Evolutionary conservation across 2,329 filamentous ascomycete genomes (phyloP).

Genomic region (Fusarium sp.): DNA sequence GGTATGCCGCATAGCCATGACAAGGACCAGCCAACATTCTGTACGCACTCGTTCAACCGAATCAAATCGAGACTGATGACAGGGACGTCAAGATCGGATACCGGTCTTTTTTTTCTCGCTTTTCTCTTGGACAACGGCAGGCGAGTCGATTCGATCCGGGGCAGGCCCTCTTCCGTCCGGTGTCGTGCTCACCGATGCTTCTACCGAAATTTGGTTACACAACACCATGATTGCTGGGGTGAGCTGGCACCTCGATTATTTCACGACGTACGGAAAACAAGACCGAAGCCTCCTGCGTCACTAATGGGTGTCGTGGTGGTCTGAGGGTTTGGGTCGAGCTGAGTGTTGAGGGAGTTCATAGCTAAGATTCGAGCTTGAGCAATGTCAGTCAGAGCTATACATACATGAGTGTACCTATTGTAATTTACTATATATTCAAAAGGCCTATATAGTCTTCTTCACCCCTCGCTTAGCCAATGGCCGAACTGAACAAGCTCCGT

Average conservation of each 20-base stretch:
- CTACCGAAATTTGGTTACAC: conserved; percentile 32
- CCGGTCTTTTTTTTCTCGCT: neutral
- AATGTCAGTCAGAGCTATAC: neutral
- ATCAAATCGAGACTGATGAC: neutral
- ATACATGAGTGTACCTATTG: too few relatives aligned
- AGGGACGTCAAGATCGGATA: neutral
- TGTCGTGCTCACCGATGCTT: conserved; percentile 33
- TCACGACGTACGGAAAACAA: conserved; percentile 20
- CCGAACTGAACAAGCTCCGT: conserved; percentile 13
- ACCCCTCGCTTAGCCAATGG: neutral
- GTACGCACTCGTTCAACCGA: neutral
- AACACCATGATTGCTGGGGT: conserved; percentile 22
- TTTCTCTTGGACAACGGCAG: neutral
- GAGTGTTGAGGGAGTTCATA: neutral
- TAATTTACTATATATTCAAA: neutral
- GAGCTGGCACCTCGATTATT: conserved; percentile 21
- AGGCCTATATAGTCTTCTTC: neutral
- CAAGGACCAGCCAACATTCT: neutral
- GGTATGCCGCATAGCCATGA: neutral
- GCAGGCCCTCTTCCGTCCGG: conserved; percentile 5
- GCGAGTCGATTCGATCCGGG: conserved; percentile 1
- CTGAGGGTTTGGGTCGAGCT: neutral
- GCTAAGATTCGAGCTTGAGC: neutral
- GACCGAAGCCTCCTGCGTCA: conserved; percentile 21
- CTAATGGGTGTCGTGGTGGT: neutral